Conservation (phyloP, 1,284 basidiomycete genomes). For the Puccinia polysora region DNA sequence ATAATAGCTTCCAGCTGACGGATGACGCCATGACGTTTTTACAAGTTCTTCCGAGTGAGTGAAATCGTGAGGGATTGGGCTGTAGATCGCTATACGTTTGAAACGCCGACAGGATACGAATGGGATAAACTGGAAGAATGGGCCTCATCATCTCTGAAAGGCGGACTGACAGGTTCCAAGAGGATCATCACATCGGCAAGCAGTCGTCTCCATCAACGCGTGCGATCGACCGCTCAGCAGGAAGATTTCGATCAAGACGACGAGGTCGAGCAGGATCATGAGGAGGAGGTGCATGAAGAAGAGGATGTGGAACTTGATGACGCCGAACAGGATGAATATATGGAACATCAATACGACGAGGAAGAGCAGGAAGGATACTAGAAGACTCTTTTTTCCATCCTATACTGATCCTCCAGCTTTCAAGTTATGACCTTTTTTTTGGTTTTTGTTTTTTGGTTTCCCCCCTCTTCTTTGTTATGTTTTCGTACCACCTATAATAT, state of each 20-base stretch:
- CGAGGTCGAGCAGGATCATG: background rate
- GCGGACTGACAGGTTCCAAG: background rate
- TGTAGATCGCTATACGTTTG: slow-evolving; percentile 24
- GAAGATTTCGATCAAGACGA: background rate
- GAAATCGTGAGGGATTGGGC: slow-evolving; percentile 39
- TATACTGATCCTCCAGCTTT: no score
- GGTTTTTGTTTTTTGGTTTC: no score
- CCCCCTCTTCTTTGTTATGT: no score
- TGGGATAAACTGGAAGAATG: slow-evolving; percentile 41
- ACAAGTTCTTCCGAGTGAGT: slow-evolving; percentile 42
- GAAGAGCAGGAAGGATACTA: no score
- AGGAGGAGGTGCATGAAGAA: background rate
- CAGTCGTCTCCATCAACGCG: background rate
- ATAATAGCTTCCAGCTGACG: no score
- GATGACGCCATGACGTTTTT: no score
- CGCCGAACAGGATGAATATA: background rate
- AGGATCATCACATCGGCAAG: background rate
- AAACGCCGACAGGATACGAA: slow-evolving; percentile 33
- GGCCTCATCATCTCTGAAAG: background rate
- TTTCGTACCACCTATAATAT: no score
- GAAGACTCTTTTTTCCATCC: no score
- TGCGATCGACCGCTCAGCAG: background rate
- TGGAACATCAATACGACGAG: no score
- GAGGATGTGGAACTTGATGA: background rate
- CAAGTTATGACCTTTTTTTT: no score